Conservation (phyloP, 441 rosid genomes). For the Codiaeum variegatum region DNA sequence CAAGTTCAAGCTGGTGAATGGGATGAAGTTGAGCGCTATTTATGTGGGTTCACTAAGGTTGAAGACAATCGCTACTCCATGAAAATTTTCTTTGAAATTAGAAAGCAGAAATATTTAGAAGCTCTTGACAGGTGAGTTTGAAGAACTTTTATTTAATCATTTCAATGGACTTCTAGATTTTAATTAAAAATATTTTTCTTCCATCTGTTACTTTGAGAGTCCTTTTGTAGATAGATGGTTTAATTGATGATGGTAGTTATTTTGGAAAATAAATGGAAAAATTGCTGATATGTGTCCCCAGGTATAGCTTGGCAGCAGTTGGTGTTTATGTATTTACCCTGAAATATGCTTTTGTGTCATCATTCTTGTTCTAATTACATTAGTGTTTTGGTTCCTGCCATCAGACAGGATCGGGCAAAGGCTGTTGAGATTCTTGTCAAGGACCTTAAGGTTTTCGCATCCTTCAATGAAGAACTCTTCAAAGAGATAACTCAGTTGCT, state of each 20-base stretch:
- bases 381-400: slow-evolving; percentile 14
- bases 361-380: background rate
- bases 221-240: background rate
- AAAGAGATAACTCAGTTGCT: slow-evolving; percentile 51
- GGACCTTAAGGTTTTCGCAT: slow-evolving; percentile 45
- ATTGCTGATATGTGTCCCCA: background rate
- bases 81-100: slow-evolving; percentile 82
- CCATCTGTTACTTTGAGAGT: background rate
- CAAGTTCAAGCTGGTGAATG: slow-evolving; percentile 66
- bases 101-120: slow-evolving; percentile 87
- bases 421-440: slow-evolving; percentile 53
- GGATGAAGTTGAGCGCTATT: slow-evolving; percentile 86
- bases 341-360: background rate
- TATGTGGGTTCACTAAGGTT: slow-evolving; percentile 79
- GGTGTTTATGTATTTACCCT: background rate
- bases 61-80: slow-evolving; percentile 86
- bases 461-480: slow-evolving; percentile 57
- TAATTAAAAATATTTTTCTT: background rate
- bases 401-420: slow-evolving; percentile 48
- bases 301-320: background rate
- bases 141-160: background rate
- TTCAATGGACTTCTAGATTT: slow-evolving; percentile 7
- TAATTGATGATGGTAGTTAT: background rate
- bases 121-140: slow-evolving; percentile 69
- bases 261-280: background rate